These are phyloP conservation scores for Aureobasidium sp. DNA, from an alignment of 2,329 filamentous ascomycete genomes.

Conservation along the genomic window DNA sequence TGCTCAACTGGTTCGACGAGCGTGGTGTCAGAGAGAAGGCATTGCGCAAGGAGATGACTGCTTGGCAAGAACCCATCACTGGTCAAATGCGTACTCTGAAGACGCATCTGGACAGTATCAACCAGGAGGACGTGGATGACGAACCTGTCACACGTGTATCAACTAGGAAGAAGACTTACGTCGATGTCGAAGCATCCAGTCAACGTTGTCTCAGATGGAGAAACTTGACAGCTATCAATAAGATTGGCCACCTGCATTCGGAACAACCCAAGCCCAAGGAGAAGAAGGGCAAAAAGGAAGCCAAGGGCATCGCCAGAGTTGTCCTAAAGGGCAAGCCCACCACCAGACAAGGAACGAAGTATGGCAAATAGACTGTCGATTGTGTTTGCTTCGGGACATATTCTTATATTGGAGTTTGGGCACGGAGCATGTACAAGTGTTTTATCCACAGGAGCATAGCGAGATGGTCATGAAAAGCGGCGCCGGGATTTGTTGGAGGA, in stretches of 20 bases:
- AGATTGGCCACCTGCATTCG: constrained; percentile 24
- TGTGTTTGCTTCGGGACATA: background rate
- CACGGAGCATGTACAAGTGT: constrained; percentile 8
- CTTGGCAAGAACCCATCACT: constrained; percentile 66
- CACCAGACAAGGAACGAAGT: constrained; percentile 26
- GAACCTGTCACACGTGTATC: constrained; percentile 45
- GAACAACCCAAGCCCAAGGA: constrained; percentile 16
- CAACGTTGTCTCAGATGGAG: constrained; percentile 57
- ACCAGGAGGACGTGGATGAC: constrained; percentile 39
- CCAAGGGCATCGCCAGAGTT: constrained; percentile 16
- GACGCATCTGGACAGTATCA: constrained; percentile 55
- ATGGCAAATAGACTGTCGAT: constrained; percentile 3
- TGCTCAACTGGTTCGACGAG: constrained; percentile 82
- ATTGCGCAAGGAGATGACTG: constrained; percentile 74
- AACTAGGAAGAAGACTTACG: constrained; percentile 53
- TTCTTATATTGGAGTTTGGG: background rate
- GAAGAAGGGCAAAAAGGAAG: constrained; percentile 26
- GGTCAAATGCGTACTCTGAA: constrained; percentile 73
- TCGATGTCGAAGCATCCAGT: constrained; percentile 42
- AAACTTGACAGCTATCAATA: constrained; percentile 36
- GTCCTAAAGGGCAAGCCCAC: constrained; percentile 29
- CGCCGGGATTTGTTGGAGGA: background rate
- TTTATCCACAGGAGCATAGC: constrained; percentile 7
- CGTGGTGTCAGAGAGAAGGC: constrained; percentile 80
- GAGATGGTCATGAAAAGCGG: constrained; percentile 4